Percentiles rank a stretch among this genome's conserved stretches.
Evolutionary conservation across 768 basidiomycete genomes (phyloP).

Genomic region (Paxillus involutus): DNA sequence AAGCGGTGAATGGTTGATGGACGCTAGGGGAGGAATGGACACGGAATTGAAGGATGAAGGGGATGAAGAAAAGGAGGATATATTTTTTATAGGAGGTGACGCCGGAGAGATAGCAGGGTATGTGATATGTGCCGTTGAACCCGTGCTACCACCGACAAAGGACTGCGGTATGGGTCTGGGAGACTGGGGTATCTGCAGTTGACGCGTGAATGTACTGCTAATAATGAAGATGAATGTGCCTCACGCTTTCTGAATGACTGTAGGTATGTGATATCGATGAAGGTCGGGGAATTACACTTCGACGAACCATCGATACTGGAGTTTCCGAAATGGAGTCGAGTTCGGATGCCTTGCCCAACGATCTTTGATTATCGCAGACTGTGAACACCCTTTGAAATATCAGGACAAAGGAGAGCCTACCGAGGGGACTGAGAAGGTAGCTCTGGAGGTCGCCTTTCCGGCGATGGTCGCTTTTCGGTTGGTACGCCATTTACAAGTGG

Average conservation of each 20-base stretch:
- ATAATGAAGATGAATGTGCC: slow-evolving; percentile 9
- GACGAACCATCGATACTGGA: slow-evolving; percentile 28
- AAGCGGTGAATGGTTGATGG: slow-evolving; percentile 76
- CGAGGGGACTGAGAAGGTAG: slow-evolving; percentile 4
- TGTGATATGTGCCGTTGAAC: slow-evolving; percentile 44
- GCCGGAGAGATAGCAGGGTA: slow-evolving; percentile 49
- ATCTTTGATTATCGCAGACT: slow-evolving; percentile 11
- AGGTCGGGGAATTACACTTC: slow-evolving; percentile 42
- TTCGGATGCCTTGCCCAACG: slow-evolving; percentile 12
- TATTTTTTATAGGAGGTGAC: slow-evolving; percentile 35
- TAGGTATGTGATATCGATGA: slow-evolving; percentile 46
- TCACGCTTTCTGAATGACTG: slow-evolving; percentile 52
- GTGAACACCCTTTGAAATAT: slow-evolving; percentile 11
- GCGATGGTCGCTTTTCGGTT: slow-evolving; percentile 10
- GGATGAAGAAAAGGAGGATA: slow-evolving; percentile 41
- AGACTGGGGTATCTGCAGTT: slow-evolving; percentile 35
- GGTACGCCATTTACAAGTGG: slow-evolving; percentile 17
- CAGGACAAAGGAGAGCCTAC: slow-evolving; percentile 17
- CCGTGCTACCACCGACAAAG: slow-evolving; percentile 36
- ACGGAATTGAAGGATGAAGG: slow-evolving; percentile 38
- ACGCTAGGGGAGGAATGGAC: slow-evolving; percentile 79
- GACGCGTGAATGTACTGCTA: slow-evolving; percentile 14
- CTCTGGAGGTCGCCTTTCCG: slow-evolving; percentile 15
- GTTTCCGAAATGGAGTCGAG: slow-evolving; percentile 12
- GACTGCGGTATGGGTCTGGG: slow-evolving; percentile 34